Conservation (phyloP, 768 basidiomycete genomes). For the Collybia sp. region DNA sequence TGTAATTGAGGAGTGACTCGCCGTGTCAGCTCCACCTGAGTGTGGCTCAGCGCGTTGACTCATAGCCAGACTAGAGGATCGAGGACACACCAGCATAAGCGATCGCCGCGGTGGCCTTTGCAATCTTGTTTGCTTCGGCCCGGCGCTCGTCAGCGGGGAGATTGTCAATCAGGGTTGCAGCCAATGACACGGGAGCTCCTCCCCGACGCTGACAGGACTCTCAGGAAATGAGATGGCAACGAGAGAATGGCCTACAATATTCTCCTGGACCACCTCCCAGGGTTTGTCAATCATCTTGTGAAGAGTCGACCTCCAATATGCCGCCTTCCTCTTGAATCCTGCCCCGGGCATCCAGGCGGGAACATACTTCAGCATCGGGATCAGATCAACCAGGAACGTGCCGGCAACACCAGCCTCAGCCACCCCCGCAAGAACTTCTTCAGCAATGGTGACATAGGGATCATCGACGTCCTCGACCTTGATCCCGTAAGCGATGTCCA, state of each 20-base stretch:
- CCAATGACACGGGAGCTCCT: not conserved
- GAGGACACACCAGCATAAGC: slow-evolving; percentile 4
- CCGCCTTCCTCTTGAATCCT: slow-evolving; percentile 34
- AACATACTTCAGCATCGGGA: slow-evolving; percentile 29
- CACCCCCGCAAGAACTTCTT: not conserved
- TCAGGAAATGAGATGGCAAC: not conserved
- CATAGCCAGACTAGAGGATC: not conserved
- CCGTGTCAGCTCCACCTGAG: slow-evolving; percentile 8
- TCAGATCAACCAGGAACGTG: slow-evolving; percentile 13
- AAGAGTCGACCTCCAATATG: slow-evolving; percentile 26
- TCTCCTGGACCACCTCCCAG: slow-evolving; percentile 11
- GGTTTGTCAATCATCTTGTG: slow-evolving; percentile 30
- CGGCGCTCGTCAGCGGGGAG: not conserved
- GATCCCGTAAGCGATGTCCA: slow-evolving; percentile 6
- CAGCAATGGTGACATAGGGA: slow-evolving; percentile 2
- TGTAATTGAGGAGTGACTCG: not conserved
- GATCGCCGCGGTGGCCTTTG: slow-evolving; percentile 7
- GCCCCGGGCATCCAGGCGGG: slow-evolving; percentile 47
- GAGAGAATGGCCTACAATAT: not conserved
- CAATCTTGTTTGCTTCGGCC: slow-evolving; percentile 2
- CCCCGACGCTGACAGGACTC: too few relatives aligned
- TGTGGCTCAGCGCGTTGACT: not conserved
- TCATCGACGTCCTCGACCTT: slow-evolving; percentile 1
- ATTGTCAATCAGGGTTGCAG: not conserved
- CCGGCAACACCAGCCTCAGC: slow-evolving; percentile 3